phyloP scores from a whole-genome alignment of 108 stramenopile genomes.

The Nitzschia sp. region DNA sequence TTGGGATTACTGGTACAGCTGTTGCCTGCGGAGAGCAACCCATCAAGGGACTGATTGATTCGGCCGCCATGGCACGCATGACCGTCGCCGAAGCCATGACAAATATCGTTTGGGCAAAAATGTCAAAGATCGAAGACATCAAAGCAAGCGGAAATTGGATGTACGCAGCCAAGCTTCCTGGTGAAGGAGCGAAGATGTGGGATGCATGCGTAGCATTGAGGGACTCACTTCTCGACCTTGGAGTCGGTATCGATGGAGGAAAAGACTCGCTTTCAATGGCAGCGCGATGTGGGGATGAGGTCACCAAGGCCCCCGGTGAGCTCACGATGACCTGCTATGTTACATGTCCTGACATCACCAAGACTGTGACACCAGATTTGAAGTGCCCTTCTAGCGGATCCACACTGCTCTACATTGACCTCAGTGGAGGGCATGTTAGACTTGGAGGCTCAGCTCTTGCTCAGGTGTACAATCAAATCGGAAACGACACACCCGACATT shows the following conservation, averaged over 20 bases:
- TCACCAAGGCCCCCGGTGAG: constrained; percentile 97
- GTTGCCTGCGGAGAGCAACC: constrained; percentile 98
- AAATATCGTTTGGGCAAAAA: constrained; percentile 97
- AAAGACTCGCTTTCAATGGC: constrained; percentile 99
- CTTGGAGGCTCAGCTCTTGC: constrained; percentile 96
- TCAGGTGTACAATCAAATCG: constrained; percentile 93
- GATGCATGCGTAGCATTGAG: constrained; percentile 95
- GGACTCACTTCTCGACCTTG: constrained; percentile 85
- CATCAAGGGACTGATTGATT: constrained; percentile 92
- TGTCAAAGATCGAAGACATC: constrained; percentile 90
- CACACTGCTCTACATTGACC: constrained; percentile 85
- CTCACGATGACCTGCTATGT: constrained; percentile 95
- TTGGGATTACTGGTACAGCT: constrained; percentile 93
- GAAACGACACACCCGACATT: constrained; percentile 90
- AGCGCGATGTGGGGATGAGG: constrained; percentile 90
- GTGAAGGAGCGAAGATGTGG: constrained; percentile 98
- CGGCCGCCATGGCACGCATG: constrained; percentile 96
- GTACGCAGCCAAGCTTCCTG: constrained; percentile 98
- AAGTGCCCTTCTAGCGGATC: constrained; percentile 76
- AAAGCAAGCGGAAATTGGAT: constrained; percentile 99
- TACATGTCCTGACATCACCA: constrained; percentile 91
- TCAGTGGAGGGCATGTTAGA: constrained; percentile 80
- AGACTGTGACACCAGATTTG: constrained; percentile 96
- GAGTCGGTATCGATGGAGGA: constrained; percentile 97
- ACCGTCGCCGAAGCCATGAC: constrained; percentile 98